A percentile compares a stretch with the other conserved stretches of the same genome.
phyloP scores from a whole-genome alignment of 1,284 basidiomycete genomes.

The Cerioporus squamosus region DNA sequence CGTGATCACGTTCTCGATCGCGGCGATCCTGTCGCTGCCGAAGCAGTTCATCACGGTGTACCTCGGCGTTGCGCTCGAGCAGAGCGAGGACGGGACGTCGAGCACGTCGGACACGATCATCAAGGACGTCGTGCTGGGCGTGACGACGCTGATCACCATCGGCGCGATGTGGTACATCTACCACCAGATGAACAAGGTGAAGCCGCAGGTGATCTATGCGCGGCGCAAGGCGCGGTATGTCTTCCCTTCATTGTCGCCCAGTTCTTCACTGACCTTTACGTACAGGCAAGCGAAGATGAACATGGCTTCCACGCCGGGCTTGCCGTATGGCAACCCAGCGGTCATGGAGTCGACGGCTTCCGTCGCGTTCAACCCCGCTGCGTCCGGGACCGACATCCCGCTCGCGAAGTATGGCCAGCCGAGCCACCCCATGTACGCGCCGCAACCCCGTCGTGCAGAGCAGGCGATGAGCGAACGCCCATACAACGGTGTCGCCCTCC shows the following conservation, averaged over 20 bases:
- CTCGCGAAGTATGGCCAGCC: slow-evolving; percentile 35
- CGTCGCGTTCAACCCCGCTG: slow-evolving; percentile 39
- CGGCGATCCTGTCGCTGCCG: slow-evolving; percentile 76
- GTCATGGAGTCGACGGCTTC: slow-evolving; percentile 33
- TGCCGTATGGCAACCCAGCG: slow-evolving; percentile 34
- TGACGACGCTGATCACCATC: slow-evolving; percentile 74
- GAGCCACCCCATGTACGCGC: slow-evolving; percentile 36
- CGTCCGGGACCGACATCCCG: slow-evolving; percentile 46
- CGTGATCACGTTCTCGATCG: slow-evolving; percentile 69
- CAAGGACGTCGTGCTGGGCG: slow-evolving; percentile 62
- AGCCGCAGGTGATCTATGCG: slow-evolving; percentile 74
- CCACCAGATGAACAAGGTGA: slow-evolving; percentile 73
- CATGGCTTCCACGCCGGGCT: slow-evolving; percentile 32
- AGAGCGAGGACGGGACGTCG: neutral
- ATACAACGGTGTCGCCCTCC: slow-evolving; percentile 5
- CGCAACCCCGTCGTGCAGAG: slow-evolving; percentile 41
- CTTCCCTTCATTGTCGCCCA: neutral
- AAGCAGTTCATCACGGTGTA: slow-evolving; percentile 81
- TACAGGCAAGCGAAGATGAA: slow-evolving; percentile 50
- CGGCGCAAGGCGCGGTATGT: slow-evolving; percentile 45
- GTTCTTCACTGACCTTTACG: neutral
- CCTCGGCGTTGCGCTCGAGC: slow-evolving; percentile 55
- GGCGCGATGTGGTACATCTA: slow-evolving; percentile 85
- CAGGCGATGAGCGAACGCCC: slow-evolving; percentile 16
- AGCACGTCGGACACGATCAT: slow-evolving; percentile 43